Base-by-base conservation (phyloP, 2,329 filamentous ascomycete genomes). In the Dactylellina cionopaga region DNA sequence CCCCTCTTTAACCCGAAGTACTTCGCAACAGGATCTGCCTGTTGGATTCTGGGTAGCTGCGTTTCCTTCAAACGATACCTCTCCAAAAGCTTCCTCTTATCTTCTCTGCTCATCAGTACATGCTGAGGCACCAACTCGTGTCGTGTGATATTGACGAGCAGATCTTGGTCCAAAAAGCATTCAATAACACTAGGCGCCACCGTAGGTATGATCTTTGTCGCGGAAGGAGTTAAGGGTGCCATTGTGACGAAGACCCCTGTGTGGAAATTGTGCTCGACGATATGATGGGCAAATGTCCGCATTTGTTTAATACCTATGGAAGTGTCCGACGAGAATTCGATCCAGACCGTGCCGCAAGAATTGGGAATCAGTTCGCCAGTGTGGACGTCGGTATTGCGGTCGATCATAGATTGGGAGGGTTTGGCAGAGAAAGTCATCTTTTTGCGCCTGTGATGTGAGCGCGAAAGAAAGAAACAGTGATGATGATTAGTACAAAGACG, bases 81-180 rank as follows among this genome's bases (percentile, higher is more conserved):
- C 82, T 92, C 88, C 72, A 99, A 85, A 78, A 99, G 83, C 35
- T 90, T 90, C 47, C 83, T 83, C 86, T 97, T 97, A 84, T 99
- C 95, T 78, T 96, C 92, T 46, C 88, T 86, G 78, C 92, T 96
- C 64, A 99, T 87, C 72, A 98, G 83, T 35, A 98, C 89, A 80
- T 99, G 95, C 80, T 91, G 92, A 44, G 95, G 95, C 27, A 99
- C 95, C 63, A 99, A 86, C 82, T 98, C 94, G 83, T 99, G 95
- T 81, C 93, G 91, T 70, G 94, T 98, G 81, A 99, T 98, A 83
- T 99, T 99, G 81, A 99, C 93, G 71, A 98, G 85, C 77, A 99
- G 82, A 82, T 99, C 95, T 80, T 95, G 90, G 84, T 98, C 95
- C 77, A 94, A 87, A 83, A 99, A 99, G 80, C 92, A 92, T 84